Base-by-base conservation (phyloP, 768 basidiomycete genomes). In the Brasilioporus rufonigricans region DNA sequence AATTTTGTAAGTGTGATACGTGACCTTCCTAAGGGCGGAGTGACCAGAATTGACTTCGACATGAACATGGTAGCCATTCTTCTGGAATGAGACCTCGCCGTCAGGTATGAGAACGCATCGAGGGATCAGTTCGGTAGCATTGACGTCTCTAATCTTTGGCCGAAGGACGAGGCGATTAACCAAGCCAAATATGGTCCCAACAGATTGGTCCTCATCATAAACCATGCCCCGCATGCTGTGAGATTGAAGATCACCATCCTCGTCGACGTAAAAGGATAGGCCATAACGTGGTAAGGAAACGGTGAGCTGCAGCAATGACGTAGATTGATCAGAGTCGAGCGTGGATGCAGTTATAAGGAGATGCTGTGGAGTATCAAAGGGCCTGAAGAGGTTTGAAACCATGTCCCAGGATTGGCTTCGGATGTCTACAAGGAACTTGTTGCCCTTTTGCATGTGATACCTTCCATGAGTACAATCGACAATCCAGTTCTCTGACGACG, bases 161-260 rank as follows among this genome's bases (percentile, higher is more conserved):
- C 77, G 69, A 39, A 80, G 70, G 5, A 81, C 68, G 18, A 79
- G 73, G 31, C 64, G 71, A 35, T 66, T 73, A 29, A 44, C 39
- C 35, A 82, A 59, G 14, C 81, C 82, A 38, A 79, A 70, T 59
- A 83, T 61, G 1, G 77, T 74, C 1, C 78, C 77, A 1, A 65
- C 63, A 1, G 70, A 77, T 51, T 81, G 81, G 33, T 66, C 48
- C 2, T 47, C 2, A 49, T 80, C 77, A 18, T 81, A 65, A 13
- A 76, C 61, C 70, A 77, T 78, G 24, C 65, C 69, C 11, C 72
- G 71, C 26, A 78, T 64, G 40, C 76, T 77, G 12, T 53, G 65
- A 32, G 74, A 80, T 53, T 76, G 73, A 21, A 81, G 60, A n/a
- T 46, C 44, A 1, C 31, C 44, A 3, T 46, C 31, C 12, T 46